These are phyloP conservation scores for Fonsecaea monophora DNA, from an alignment of 2,329 filamentous ascomycete species.

Conservation along the genomic window DNA sequence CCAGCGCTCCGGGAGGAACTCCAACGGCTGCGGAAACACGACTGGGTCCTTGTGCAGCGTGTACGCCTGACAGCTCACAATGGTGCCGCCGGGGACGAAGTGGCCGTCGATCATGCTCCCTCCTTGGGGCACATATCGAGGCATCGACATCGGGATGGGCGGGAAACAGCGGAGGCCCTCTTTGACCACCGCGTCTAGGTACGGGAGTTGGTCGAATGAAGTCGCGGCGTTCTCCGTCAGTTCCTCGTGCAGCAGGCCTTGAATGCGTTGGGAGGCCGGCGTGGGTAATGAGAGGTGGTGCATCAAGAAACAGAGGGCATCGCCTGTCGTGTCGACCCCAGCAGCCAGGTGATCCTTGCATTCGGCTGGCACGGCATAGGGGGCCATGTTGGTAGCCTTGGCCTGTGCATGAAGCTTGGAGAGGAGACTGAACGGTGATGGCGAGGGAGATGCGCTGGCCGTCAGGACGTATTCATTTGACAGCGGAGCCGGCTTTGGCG, in stretches of 20 bases:
- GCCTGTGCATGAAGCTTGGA: slow-evolving; percentile 58
- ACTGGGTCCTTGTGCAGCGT: slow-evolving; percentile 35
- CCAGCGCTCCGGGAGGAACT: slow-evolving; percentile 36
- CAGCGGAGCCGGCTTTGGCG: slow-evolving; percentile 64
- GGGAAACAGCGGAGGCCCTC: slow-evolving; percentile 57
- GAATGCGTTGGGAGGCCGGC: slow-evolving; percentile 55
- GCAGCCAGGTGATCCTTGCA: slow-evolving; percentile 75
- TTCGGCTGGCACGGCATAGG: slow-evolving; percentile 8
- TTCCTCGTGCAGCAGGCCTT: slow-evolving; percentile 62
- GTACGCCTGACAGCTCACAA: slow-evolving; percentile 43
- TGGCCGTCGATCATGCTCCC: slow-evolving; percentile 42
- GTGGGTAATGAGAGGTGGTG: slow-evolving; percentile 68
- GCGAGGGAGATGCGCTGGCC: slow-evolving; percentile 42
- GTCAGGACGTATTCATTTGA: slow-evolving; percentile 65
- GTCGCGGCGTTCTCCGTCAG: slow-evolving; percentile 51
- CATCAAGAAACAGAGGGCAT: slow-evolving; percentile 73
- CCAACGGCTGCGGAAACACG: slow-evolving; percentile 39
- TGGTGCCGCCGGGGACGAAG: slow-evolving; percentile 44
- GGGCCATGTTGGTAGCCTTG: slow-evolving; percentile 20
- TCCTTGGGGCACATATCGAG: slow-evolving; percentile 49
- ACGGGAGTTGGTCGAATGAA: slow-evolving; percentile 44
- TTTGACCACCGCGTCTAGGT: slow-evolving; percentile 56
- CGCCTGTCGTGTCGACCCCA: slow-evolving; percentile 74
- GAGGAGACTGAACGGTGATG: slow-evolving; percentile 56
- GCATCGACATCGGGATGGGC: slow-evolving; percentile 45